Conservation (phyloP, 2,329 filamentous ascomycete genomes). For the Sclerotinia spermophila region DNA sequence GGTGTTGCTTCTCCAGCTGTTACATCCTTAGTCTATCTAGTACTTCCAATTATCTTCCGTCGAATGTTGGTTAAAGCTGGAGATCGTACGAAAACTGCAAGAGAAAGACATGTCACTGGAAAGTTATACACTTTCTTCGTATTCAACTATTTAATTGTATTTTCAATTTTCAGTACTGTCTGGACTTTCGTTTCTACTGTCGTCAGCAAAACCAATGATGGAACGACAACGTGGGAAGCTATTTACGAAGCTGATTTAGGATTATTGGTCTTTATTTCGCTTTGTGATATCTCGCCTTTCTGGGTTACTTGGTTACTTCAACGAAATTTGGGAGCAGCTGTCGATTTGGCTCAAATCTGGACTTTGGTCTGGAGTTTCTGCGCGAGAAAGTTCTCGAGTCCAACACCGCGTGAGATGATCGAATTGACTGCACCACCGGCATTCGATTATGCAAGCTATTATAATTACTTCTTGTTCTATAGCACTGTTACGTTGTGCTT, state of each 20-base stretch:
- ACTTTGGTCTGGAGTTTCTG: constrained; percentile 82
- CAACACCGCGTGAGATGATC: constrained; percentile 87
- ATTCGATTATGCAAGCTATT: constrained; percentile 95
- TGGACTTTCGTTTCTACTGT: constrained; percentile 71
- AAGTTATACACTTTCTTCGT: constrained; percentile 96
- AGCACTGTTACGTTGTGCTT: constrained; percentile 84
- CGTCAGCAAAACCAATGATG: constrained; percentile 53
- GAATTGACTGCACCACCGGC: constrained; percentile 87
- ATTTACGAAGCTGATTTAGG: constrained; percentile 63
- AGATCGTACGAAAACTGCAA: constrained; percentile 85
- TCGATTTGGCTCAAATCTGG: constrained; percentile 87
- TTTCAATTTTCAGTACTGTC: constrained; percentile 82
- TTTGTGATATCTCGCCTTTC: constrained; percentile 82
- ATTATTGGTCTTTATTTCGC: constrained; percentile 61
- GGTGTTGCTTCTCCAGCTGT: constrained; percentile 87
- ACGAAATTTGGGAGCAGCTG: constrained; percentile 86
- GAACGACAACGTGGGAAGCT: constrained; percentile 63
- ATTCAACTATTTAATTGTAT: constrained; percentile 94
- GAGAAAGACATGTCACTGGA: constrained; percentile 84
- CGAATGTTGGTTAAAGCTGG: constrained; percentile 78
- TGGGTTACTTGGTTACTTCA: constrained; percentile 95
- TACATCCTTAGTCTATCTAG: constrained; percentile 80
- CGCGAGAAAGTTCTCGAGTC: constrained; percentile 76
- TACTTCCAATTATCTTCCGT: constrained; percentile 88
- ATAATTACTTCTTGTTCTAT: constrained; percentile 98